phyloP scores from a whole-genome alignment of 1,284 basidiomycete species.

The Pascua sp. region DNA sequence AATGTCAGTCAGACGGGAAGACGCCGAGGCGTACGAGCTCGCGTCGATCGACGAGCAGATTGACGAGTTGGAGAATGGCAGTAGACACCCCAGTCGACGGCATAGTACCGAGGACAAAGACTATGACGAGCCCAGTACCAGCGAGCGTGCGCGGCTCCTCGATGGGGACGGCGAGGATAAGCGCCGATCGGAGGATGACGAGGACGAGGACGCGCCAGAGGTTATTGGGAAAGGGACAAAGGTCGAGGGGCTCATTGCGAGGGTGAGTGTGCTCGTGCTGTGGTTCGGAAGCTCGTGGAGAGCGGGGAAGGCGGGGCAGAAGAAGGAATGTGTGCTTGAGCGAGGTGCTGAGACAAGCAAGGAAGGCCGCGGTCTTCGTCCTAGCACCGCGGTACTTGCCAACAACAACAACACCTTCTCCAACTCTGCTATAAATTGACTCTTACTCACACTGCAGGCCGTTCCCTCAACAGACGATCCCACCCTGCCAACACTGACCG shows the following conservation, averaged over 20 bases:
- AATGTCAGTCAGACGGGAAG: constrained; percentile 5
- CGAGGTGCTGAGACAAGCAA: no score
- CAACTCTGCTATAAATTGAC: no score
- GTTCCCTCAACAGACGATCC: constrained; percentile 57
- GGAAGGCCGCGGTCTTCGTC: no score
- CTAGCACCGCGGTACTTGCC: no score
- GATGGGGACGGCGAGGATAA: constrained; percentile 4
- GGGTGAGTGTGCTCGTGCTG: constrained; percentile 22
- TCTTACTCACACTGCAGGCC: constrained; percentile 30
- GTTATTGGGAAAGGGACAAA: constrained; percentile 16
- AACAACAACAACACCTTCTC: no score
- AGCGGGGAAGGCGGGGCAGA: no score
- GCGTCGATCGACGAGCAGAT: constrained; percentile 16
- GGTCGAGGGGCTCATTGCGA: constrained; percentile 36
- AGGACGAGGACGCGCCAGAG: constrained; percentile 7
- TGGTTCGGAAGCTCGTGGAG: background rate
- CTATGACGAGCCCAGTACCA: constrained; percentile 5
- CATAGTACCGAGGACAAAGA: background rate
- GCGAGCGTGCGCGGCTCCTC: constrained; percentile 9
- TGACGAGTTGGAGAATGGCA: constrained; percentile 4
- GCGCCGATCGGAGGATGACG: constrained; percentile 3
- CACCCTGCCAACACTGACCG: constrained; percentile 53
- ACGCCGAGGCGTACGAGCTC: constrained; percentile 45
- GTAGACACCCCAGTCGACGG: no score
- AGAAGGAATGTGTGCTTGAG: no score